Conservation (phyloP, 495 filamentous ascomycete genomes). For the Penicillium diatomitis region DNA sequence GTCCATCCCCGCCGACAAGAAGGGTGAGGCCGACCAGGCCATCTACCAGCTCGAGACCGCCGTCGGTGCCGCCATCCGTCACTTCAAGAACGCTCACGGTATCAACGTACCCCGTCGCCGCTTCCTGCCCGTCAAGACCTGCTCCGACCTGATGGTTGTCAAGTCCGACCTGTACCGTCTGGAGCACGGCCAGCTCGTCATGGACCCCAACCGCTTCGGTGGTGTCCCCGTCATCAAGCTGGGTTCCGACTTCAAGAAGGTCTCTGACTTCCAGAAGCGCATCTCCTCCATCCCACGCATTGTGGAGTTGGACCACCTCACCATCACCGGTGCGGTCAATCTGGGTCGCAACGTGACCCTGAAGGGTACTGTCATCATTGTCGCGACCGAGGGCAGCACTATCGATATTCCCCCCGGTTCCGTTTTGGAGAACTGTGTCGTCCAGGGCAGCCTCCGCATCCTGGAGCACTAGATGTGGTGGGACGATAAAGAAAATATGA, state of each 20-base stretch:
- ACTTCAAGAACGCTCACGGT: constrained; percentile 97
- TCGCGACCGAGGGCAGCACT: constrained; percentile 93
- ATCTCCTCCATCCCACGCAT: constrained; percentile 96
- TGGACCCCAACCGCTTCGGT: constrained; percentile 92
- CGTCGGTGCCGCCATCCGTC: constrained; percentile 95
- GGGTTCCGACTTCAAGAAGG: constrained; percentile 99
- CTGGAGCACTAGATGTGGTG: constrained; percentile 65
- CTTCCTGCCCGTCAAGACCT: constrained; percentile 99
- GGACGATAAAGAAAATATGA: too few relatives aligned
- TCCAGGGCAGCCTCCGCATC: constrained; percentile 93
- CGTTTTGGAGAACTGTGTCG: constrained; percentile 96
- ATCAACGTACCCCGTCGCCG: constrained; percentile 96
- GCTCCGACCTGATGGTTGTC: constrained; percentile 98
- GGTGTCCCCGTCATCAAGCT: constrained; percentile 99
- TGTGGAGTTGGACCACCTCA: constrained; percentile 94
- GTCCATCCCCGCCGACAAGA: constrained; percentile 96
- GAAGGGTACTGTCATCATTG: constrained; percentile 99
- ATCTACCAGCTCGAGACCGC: constrained; percentile 98
- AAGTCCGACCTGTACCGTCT: constrained; percentile 99
- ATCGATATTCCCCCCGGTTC: constrained; percentile 97
- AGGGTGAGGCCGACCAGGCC: constrained; percentile 95
- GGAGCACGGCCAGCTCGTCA: constrained; percentile 95
- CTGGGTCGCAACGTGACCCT: constrained; percentile 87
- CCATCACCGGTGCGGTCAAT: constrained; percentile 94
- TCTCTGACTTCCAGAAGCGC: constrained; percentile 98